Evolutionary conservation across 352 stramenopile genomes (phyloP), one percentile per base, ranked within the genome.

Genomic region (Phytophthora uliginosa): DNA sequence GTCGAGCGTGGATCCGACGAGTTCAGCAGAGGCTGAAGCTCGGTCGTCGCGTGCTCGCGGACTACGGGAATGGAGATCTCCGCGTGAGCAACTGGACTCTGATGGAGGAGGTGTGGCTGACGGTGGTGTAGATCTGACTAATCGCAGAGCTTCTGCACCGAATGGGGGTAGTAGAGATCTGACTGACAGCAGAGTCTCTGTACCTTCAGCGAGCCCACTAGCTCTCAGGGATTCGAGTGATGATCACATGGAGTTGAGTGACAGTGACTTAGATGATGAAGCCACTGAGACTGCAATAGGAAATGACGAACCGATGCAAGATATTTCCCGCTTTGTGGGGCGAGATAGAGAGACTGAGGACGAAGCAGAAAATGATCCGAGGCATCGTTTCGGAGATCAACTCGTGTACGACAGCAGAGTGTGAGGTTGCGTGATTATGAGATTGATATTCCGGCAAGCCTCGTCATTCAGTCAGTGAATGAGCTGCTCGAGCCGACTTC

Each of bases 1-100:
- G 57, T 68, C 20, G 58, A 73, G 66, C 15, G 38, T 57, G 51
- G 59, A 63, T 63, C 58, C 51, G 31, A 47, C 26, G 58, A 31
- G 57, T 28, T 2, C 40, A 73, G 58, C 66, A 18, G 38, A 52
- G n/a, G 42, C 58, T 67, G 58, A 24, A 12, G 20, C 28, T 73
- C 40, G 38, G 6, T 67, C 34, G 66, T 53, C 51, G 28, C 51
- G 17, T 60, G 55, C 18, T 7, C 20, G 47, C 45, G 47, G 20
- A 52, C 20, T 40, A 59, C 54, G 33, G 20, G 40, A 58, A 53
- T 10, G 45, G 47, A 57, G 34, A 20, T 53, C 4, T 53, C 31
- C 13, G 20, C 33, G 34, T 2, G 15, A 53, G 3, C 4, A 22
- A 54, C 12, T 17, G n/a, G 15, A 26, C 3, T 8, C 38, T 71